Evolutionary conservation across 1,139 yeast genomes (phyloP).

Genomic region (Nematodospora anomalae): DNA sequence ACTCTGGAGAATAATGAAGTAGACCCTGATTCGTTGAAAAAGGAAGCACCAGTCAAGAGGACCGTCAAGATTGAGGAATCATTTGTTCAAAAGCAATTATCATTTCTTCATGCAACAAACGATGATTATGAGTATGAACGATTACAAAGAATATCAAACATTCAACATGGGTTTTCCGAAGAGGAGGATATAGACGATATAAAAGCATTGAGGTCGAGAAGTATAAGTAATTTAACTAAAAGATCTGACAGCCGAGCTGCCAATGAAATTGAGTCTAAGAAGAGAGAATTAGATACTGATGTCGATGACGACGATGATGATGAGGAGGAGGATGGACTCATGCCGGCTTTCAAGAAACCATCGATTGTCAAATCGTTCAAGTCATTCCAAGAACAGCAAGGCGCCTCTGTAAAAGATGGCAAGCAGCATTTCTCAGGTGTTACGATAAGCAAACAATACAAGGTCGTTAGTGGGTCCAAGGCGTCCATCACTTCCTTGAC

Average conservation of each 20-base stretch:
- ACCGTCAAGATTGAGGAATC: slow-evolving; percentile 46
- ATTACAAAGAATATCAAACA: slow-evolving; percentile 32
- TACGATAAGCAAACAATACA: slow-evolving; percentile 55
- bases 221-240: slow-evolving; percentile 35
- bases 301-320: slow-evolving; percentile 22
- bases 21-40: slow-evolving; percentile 18
- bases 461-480: slow-evolving; percentile 55
- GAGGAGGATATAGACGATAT: slow-evolving; percentile 45
- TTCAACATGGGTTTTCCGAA: slow-evolving; percentile 35
- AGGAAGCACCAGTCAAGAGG: slow-evolving; percentile 20
- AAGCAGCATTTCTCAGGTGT: slow-evolving; percentile 50
- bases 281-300: slow-evolving; percentile 17
- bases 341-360: slow-evolving; percentile 45
- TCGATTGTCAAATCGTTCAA: slow-evolving; percentile 51
- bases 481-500: slow-evolving; percentile 60
- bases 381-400: slow-evolving; percentile 35
- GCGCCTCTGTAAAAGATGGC: slow-evolving; percentile 39
- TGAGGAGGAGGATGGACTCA: slow-evolving; percentile 38
- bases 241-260: slow-evolving; percentile 19
- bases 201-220: slow-evolving; percentile 46
- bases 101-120: slow-evolving; percentile 52
- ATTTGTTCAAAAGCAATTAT: slow-evolving; percentile 62
- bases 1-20: slow-evolving; percentile 26
- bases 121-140: slow-evolving; percentile 34
- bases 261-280: slow-evolving; percentile 8